These are phyloP conservation scores for Chlorella vulgaris DNA, from an alignment of 139 green algal species.

Conservation along the genomic window DNA sequence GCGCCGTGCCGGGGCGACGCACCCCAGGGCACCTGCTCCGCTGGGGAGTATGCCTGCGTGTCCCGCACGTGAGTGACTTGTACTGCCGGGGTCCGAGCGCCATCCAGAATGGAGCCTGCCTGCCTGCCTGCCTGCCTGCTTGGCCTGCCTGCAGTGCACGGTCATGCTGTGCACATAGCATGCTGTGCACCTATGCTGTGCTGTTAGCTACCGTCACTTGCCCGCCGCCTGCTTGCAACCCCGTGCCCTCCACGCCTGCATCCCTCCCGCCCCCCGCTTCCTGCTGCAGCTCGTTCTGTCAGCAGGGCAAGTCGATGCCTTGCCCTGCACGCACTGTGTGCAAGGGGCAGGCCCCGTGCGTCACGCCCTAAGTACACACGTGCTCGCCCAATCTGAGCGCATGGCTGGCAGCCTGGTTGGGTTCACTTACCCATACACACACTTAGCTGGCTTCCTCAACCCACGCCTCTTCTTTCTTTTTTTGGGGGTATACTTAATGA, in stretches of 20 bases:
- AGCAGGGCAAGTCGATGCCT: background rate
- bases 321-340: conserved; percentile 4
- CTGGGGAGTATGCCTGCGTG: background rate
- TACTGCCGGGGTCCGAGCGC: background rate
- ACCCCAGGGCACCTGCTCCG: background rate
- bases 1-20: background rate
- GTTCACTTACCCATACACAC: no score
- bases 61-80: background rate
- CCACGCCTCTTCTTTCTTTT: no score
- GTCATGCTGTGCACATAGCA: no score
- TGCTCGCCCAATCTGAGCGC: no score
- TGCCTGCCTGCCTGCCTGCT: no score
- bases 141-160: no score
- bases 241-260: background rate
- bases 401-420: no score
- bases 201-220: no score
- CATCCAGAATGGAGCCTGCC: background rate
- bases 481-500: no score
- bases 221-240: no score
- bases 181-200: no score
- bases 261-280: background rate
- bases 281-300: background rate
- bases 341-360: background rate
- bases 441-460: no score
- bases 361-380: background rate